Conservation (phyloP, 1,284 basidiomycete species). For the Apiotrichum siamense region DNA sequence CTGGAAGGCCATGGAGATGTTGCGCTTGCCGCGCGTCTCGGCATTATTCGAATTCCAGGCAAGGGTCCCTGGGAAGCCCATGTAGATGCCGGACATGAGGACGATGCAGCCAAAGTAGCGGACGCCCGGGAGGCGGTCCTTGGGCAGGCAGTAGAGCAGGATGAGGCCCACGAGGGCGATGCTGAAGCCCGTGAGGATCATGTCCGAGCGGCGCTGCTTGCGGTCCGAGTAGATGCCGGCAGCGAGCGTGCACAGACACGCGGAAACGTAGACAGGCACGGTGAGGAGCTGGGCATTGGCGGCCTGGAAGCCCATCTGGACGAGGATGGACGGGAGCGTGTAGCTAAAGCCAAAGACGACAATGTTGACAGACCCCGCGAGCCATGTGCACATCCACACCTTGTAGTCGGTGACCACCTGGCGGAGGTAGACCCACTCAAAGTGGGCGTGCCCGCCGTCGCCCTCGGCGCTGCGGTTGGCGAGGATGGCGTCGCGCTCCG, state of each 20-base stretch:
- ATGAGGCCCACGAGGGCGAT: conserved; percentile 23
- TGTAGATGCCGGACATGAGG: conserved; percentile 14
- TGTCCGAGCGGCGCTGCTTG: conserved; percentile 12
- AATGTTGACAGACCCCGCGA: conserved; percentile 13
- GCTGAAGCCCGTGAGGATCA: conserved; percentile 17
- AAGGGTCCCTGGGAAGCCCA: conserved; percentile 10
- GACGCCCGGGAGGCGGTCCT: conserved; percentile 14
- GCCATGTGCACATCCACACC: conserved; percentile 15
- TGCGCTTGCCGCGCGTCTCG: conserved; percentile 17
- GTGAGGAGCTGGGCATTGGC: conserved; percentile 26
- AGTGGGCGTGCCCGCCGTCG: conserved; percentile 11
- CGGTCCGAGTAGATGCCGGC: conserved; percentile 16
- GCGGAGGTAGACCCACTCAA: conserved; percentile 13
- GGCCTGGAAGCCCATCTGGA: conserved; percentile 24
- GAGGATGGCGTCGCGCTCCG: conserved; percentile 15
- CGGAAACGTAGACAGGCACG: conserved; percentile 20
- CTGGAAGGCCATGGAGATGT: conserved; percentile 19
- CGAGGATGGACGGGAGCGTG: conserved; percentile 22
- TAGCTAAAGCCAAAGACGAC: conserved; percentile 20
- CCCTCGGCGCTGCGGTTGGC: conserved; percentile 7
- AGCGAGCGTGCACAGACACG: conserved; percentile 13
- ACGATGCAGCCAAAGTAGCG: conserved; percentile 20
- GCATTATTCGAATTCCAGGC: conserved; percentile 21
- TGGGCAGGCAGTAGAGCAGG: conserved; percentile 20
- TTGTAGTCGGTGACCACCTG: conserved; percentile 15